Evolutionary conservation across 768 basidiomycete genomes (phyloP), one percentile per base, ranked within the genome.

Genomic region (Hydnomerulius pinastri): DNA sequence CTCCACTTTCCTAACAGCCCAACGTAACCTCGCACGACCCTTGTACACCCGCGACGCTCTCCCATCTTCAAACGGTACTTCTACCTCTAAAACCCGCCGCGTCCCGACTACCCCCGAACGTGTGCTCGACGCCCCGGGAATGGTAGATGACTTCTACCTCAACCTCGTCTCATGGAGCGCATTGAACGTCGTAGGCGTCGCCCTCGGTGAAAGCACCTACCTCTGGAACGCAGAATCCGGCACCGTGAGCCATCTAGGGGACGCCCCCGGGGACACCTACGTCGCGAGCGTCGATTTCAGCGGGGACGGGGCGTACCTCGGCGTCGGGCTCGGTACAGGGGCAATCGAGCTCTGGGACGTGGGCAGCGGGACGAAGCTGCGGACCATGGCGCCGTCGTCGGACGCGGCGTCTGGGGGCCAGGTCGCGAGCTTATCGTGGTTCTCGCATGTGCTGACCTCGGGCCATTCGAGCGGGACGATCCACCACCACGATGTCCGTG

Each of bases 291-390:
- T 92, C 44, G 85, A 87, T 56, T 92, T 90, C 63, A 89, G 89
- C 8, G 82, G 80, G 20, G 89, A 90, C 59, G 89, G 89, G 2
- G 78, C 81, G 9, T 96, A 87, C 71, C 75, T 98, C 18, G 92
- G 87, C 2, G 72, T 96, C 28, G 94, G 92, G 0, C 71, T 86
- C 27, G 87, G 90, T 5, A 80, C 75, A 0, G 96, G 95, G 0
- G 86, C 87, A 4, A 89, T 98, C 30, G 93, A 97, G 71, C 80
- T 98, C n/a, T 97, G 94, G 91, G 96, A 98, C 62, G 82, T 87
- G 3, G n/a, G 87, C 92, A 59, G 72, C 80, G 0, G 82, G 82
- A 1, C 81, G 60, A 90, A 87, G 64, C 73, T 98, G 50, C 78
- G 96, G 9, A 91, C 90, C n/a, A 98, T 99, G 96, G 80, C 86